phyloP scores from a whole-genome alignment of 2,329 filamentous ascomycete species.

The Pseudophaeomoniella oleicola region DNA sequence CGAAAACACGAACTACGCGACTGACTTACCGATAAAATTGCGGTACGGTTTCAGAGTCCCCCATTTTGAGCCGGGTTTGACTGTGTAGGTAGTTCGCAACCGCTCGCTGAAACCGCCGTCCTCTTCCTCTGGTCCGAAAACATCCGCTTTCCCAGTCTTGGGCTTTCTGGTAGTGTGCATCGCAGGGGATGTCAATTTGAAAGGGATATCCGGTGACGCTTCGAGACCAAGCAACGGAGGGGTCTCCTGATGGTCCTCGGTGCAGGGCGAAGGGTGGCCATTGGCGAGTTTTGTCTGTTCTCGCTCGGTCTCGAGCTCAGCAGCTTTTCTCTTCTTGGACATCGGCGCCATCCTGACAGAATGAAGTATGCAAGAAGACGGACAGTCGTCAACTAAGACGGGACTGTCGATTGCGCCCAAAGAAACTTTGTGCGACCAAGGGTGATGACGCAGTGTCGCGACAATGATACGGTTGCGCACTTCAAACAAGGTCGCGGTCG shows the following conservation, averaged over 20 bases:
- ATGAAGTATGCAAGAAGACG: too few relatives aligned
- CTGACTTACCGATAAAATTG: slow-evolving; percentile 30
- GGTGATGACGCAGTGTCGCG: too few relatives aligned
- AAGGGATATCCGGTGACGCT: slow-evolving; percentile 1
- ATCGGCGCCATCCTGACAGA: neutral
- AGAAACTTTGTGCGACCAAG: too few relatives aligned
- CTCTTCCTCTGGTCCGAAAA: slow-evolving; percentile 6
- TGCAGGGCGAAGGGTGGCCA: neutral
- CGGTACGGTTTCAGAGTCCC: slow-evolving; percentile 23
- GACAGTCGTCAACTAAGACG: too few relatives aligned
- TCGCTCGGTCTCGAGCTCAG: slow-evolving; percentile 2
- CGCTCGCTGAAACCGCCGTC: slow-evolving; percentile 9
- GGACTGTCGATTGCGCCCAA: too few relatives aligned
- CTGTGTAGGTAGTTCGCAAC: slow-evolving; percentile 11
- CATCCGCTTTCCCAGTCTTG: slow-evolving; percentile 3
- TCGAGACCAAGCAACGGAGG: neutral
- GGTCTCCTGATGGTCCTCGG: neutral
- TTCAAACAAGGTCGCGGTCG: too few relatives aligned
- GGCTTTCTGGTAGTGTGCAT: neutral
- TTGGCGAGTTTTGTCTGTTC: neutral
- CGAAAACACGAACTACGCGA: slow-evolving; percentile 1
- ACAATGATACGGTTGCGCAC: too few relatives aligned
- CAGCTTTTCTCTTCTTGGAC: slow-evolving; percentile 4
- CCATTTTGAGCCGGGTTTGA: slow-evolving; percentile 22
- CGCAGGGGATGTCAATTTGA: slow-evolving; percentile 5